Percentiles rank a stretch among this genome's conserved stretches.
These are phyloP conservation scores for Cantharellus anzutake DNA, from an alignment of 768 basidiomycete species.

Conservation along the genomic window DNA sequence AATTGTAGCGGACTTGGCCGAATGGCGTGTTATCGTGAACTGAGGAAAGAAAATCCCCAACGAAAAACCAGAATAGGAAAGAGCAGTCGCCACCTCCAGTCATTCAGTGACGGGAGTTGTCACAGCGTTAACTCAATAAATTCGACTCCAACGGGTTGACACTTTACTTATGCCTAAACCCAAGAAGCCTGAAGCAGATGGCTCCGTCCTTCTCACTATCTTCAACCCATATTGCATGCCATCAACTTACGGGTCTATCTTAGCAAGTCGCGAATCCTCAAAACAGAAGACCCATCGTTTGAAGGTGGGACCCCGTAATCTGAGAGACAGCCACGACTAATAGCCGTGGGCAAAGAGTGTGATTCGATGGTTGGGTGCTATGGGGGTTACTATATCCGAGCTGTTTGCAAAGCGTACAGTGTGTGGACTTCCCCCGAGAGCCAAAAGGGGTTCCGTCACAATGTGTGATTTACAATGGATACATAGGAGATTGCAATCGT, in stretches of 20 bases:
- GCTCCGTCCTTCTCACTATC: not conserved
- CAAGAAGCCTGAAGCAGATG: not conserved
- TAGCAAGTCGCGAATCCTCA: not conserved
- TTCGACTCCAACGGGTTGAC: no score
- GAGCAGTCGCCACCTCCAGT: no score
- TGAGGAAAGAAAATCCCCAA: no score
- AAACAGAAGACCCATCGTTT: not conserved
- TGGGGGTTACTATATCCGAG: not conserved
- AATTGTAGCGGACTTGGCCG: no score
- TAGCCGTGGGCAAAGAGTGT: not conserved
- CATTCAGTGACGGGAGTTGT: no score
- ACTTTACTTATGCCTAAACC: not conserved
- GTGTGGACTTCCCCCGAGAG: not conserved
- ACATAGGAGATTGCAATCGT: not conserved
- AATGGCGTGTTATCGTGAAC: no score
- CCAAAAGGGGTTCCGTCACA: not conserved
- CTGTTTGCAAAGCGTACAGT: not conserved
- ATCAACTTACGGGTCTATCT: not conserved
- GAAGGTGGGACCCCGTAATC: not conserved
- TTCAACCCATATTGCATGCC: not conserved
- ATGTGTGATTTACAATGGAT: not conserved
- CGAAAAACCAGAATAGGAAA: no score
- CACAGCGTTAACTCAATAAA: no score
- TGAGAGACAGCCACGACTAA: not conserved
- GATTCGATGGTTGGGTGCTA: not conserved